A percentile compares a stretch with the other conserved stretches of the same genome.
These are phyloP conservation scores for Colletotrichum caudatum DNA, from an alignment of 2,329 filamentous ascomycete genomes.

Conservation along the genomic window DNA sequence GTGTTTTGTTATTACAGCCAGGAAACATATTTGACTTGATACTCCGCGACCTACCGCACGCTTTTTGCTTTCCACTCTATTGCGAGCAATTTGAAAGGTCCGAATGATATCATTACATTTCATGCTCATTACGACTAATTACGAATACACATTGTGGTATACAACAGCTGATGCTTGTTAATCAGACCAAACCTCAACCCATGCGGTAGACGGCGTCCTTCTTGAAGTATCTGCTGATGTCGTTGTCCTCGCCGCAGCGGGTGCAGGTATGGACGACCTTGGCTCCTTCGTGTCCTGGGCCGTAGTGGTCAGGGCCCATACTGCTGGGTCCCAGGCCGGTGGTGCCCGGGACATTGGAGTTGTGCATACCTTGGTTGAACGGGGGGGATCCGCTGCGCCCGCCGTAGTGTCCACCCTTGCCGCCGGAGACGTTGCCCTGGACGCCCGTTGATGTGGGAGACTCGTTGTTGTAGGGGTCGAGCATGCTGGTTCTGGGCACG, in stretches of 20 bases:
- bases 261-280: constrained; percentile 42
- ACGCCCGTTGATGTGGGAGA: neutral
- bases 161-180: constrained; percentile 14
- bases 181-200: constrained; percentile 1
- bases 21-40: neutral
- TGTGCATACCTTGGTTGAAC: constrained; percentile 27
- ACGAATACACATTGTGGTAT: constrained; percentile 18
- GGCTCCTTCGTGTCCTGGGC: constrained; percentile 41
- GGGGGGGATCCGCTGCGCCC: constrained; percentile 28
- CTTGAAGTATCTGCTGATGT: constrained; percentile 43
- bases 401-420: constrained; percentile 9
- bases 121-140: constrained; percentile 33
- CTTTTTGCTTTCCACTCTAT: neutral
- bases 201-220: constrained; percentile 42
- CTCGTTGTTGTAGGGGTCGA: constrained; percentile 40
- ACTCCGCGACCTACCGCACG: rapidly evolving
- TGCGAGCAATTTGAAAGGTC: no score
- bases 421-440: constrained; percentile 8
- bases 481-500: constrained; percentile 38
- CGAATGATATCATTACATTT: neutral
- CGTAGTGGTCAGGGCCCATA: constrained; percentile 41
- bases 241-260: constrained; percentile 41
- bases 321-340: constrained; percentile 14
- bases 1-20: neutral
- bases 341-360: constrained; percentile 21